Base-by-base conservation (phyloP, 1,284 basidiomycete species). In the Phaffia rhodozyma region DNA sequence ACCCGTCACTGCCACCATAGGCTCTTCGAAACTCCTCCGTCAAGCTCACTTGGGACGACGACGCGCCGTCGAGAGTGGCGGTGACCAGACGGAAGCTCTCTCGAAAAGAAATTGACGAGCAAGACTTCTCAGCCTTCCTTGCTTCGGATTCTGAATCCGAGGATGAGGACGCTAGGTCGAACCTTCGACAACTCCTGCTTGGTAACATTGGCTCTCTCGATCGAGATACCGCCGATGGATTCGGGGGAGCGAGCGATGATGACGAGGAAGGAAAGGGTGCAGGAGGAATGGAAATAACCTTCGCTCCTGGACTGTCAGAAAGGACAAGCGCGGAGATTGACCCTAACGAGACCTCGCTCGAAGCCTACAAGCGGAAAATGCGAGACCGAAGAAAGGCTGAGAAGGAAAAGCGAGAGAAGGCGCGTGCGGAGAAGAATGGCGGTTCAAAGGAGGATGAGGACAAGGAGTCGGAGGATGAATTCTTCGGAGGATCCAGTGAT, bases 11-110 rank as follows among this genome's bases (percentile, higher is more conserved):
- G n/a, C 52, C 62, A 25, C 5, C 55, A 2, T 68, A 94, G 89
- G 93, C 93, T 7, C 82, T 99, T n/a, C 86, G 96, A 9, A 93
- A 98, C 74, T 98, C 96, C 18, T 93, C 91, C 78, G 94, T 98
- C 69, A 94, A 90, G 72, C 81, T 98, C 30, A 97, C 94, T 11
- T 99, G 96, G 96, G 96, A 98, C 72, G 90, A 93, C 68, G 96
- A 98, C 75, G 94, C 98, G 71, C 86, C 90, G 2, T 88, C 94
- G 72, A 86, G 96, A 23, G 82, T 80, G 66, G 84, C 85, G 65
- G 71, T 96, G 55, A 91, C 90, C 13, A 84, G 92, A 59, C 83
- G 90, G 52, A 77, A 81, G 18, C 78, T 96, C 60, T 84, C 87
- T 0, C 82, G 83, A 62, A 85, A 87, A 71, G 89, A 94, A 72